Base-by-base conservation (phyloP, 2,329 filamentous ascomycete genomes). In the Aspergillus sp. region DNA sequence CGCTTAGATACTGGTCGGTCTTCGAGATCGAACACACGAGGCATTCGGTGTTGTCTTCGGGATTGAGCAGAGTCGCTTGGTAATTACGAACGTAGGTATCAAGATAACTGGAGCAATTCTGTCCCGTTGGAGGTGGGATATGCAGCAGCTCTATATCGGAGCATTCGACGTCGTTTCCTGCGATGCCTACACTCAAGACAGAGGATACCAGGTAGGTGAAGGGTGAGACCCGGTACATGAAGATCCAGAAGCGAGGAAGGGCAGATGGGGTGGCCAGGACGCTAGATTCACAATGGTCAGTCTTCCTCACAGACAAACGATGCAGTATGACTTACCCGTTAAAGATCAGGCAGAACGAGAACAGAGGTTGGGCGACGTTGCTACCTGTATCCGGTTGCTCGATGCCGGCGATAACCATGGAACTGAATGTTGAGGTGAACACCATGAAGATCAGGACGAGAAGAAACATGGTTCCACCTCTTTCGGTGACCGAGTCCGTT, bases 161-260 rank as follows among this genome's bases (percentile, higher is more conserved):
- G 58, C 76, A 78, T 8, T 67, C 21, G 8, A 76, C 72, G 0
- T 63, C 58, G 2, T 70, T 66, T 2, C 70, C 69, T 0, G 71
- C 60, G 1, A 78, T 50, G 1, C 77, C 76, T 0, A 71, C 73
- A 0, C 75, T 71, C 8, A 77, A 62, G 15, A 82, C 72, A 2
- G 76, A 70, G n/a, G 76, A 75, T 4, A 81, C 77, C 3, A 81
- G 75, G 56, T 90, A 91, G 0, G 86, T 90, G 61, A 90, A 87
- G 0, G 87, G 88, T 0, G 83, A 86, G 10, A 86, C 80, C 25
- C 85, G 82, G 73, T 91, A 90, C 89, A 91, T 91, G 77, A 90
- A 91, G 62, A 86, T 86, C 89, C 89, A 92, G 78, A 92, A 92
- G 0, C 85, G 82, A 0, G 89, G 89, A 1, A 92, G 79, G 0